These are phyloP conservation scores for Iberis pinnata DNA, from an alignment of 345 rosid genomes.

Conservation along the genomic window DNA sequence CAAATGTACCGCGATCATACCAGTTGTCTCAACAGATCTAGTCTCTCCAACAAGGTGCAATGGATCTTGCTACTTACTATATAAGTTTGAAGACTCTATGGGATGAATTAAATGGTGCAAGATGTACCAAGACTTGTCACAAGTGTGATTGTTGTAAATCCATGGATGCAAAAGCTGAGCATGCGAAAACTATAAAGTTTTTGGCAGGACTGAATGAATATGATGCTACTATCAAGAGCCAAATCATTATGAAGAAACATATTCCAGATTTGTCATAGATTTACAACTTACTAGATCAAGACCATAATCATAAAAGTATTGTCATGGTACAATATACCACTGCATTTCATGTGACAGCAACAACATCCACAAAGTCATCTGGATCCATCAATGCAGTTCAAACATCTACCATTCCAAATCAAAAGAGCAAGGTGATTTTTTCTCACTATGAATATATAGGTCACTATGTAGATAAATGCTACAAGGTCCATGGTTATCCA, in stretches of 20 bases:
- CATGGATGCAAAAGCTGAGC: rapidly evolving
- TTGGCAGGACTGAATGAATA: not conserved
- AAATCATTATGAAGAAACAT: not conserved
- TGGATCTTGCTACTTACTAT: not conserved
- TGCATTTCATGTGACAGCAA: not conserved
- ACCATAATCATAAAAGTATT: not conserved
- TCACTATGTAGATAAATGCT: not conserved
- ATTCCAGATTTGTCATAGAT: not conserved
- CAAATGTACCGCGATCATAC: not conserved
- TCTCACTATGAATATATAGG: not conserved
- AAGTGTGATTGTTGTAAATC: not conserved
- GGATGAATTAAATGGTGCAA: not conserved
- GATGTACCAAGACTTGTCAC: rapidly evolving
- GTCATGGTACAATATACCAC: rapidly evolving
- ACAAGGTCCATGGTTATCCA: not conserved
- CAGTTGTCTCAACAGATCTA: not conserved
- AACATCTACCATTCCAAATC: too few species aligned
- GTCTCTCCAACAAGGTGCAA: not conserved
- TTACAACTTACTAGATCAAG: not conserved
- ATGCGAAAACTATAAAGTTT: not conserved
- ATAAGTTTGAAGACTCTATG: not conserved
- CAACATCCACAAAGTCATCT: rapidly evolving
- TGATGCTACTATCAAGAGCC: not conserved
- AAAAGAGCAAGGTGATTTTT: not conserved
- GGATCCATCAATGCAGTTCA: not conserved